Percentiles rank a stretch among this genome's conserved stretches.
These are phyloP conservation scores for Triticum urartu DNA, from an alignment of 176 grass and related monocot genomes.

Conservation along the genomic window DNA sequence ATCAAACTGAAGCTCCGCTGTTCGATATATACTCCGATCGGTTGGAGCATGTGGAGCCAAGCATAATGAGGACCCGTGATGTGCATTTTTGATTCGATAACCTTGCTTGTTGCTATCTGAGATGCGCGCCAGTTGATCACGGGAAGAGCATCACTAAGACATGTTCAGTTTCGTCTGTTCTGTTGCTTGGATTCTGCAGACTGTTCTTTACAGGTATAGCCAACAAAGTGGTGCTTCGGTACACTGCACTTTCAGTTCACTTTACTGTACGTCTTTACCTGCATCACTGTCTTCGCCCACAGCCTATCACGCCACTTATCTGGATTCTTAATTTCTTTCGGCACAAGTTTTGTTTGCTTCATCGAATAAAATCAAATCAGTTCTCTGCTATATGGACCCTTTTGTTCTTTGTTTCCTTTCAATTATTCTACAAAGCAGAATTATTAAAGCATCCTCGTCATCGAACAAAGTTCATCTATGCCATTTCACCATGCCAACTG, in stretches of 20 bases:
- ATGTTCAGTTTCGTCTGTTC: too few species aligned
- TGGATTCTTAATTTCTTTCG: neutral
- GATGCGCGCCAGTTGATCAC: neutral
- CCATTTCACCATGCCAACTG: too few species aligned
- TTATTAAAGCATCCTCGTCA: too few species aligned
- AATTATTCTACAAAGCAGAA: neutral
- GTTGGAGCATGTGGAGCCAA: too few species aligned
- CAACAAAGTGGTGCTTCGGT: too few species aligned
- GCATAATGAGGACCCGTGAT: too few species aligned
- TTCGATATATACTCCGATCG: too few species aligned
- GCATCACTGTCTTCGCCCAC: neutral
- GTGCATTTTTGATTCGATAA: too few species aligned
- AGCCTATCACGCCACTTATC: neutral
- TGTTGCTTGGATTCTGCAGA: neutral
- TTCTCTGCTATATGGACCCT: neutral
- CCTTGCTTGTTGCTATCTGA: neutral
- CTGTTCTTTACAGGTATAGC: too few species aligned
- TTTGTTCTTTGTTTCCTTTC: neutral
- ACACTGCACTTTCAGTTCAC: neutral
- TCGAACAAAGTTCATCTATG: too few species aligned
- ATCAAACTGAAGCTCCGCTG: too few species aligned
- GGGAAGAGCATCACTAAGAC: too few species aligned
- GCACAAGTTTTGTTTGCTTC: neutral
- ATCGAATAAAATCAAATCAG: neutral
- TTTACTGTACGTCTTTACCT: neutral